A percentile compares a stretch with the other conserved stretches of the same genome.
Evolutionary conservation across 768 basidiomycete genomes (phyloP).

Genomic region (Mycena vitilis): DNA sequence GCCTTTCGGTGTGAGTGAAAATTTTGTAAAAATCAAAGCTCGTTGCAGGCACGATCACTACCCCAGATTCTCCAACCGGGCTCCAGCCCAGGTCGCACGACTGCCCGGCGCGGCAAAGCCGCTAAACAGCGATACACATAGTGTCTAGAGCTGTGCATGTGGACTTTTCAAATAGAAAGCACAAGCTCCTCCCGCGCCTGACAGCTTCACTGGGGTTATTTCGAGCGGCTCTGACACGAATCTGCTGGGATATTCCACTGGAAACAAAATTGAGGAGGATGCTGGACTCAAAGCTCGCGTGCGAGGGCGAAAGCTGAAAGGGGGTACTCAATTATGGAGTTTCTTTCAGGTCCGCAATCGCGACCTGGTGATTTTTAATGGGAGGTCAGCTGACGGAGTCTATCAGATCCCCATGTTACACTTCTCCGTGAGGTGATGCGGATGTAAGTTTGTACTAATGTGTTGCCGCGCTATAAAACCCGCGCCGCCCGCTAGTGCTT

Average conservation of each 20-base stretch:
- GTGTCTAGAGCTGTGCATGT: too few relatives aligned
- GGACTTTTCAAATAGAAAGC: too few relatives aligned
- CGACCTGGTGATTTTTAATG: not conserved
- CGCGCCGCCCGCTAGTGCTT: not conserved
- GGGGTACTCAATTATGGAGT: not conserved
- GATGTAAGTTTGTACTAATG: too few relatives aligned
- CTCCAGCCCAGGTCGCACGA: not conserved
- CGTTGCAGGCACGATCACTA: not conserved
- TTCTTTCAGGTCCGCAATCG: not conserved
- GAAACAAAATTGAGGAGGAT: too few relatives aligned
- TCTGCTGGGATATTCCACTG: too few relatives aligned
- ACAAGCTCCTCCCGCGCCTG: not conserved
- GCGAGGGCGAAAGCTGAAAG: too few relatives aligned
- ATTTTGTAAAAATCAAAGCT: not conserved
- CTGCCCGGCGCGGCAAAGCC: not conserved
- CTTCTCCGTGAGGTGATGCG: slow-evolving; percentile 1
- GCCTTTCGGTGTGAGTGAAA: too few relatives aligned
- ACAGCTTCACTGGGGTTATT: not conserved
- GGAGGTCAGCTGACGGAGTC: not conserved
- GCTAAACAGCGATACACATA: not conserved
- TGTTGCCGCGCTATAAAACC: slow-evolving; percentile 9
- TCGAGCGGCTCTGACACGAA: too few relatives aligned
- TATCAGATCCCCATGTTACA: not conserved
- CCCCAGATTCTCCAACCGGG: not conserved
- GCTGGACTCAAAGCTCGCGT: too few relatives aligned